These are phyloP conservation scores for Rhizophora mangle DNA, from an alignment of 345 rosid genomes.

Conservation along the genomic window DNA sequence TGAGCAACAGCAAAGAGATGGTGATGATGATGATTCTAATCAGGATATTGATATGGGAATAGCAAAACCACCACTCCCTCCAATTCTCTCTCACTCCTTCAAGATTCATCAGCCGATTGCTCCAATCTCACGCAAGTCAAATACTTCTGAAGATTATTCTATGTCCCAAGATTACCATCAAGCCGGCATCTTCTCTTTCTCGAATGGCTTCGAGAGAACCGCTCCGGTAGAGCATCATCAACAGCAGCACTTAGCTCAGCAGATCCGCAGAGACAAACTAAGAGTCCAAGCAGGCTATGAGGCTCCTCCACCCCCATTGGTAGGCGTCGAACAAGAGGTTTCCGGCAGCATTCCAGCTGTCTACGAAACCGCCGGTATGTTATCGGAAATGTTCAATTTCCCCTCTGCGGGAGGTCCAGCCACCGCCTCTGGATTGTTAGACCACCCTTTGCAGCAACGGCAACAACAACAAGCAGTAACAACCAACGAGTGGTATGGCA, in stretches of 20 bases:
- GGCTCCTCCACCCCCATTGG: constrained; percentile 42
- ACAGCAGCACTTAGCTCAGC: constrained; percentile 54
- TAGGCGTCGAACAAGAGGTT: constrained; percentile 54
- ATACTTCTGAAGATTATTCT: constrained; percentile 53
- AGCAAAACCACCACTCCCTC: constrained; percentile 42
- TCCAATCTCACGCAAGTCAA: constrained; percentile 19
- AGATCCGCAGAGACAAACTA: constrained; percentile 69
- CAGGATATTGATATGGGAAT: constrained; percentile 58
- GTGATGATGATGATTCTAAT: constrained; percentile 33
- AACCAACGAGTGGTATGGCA: constrained; percentile 48
- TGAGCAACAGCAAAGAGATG: constrained; percentile 12
- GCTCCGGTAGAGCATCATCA: constrained; percentile 29
- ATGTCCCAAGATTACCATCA: constrained; percentile 85
- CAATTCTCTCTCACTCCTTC: constrained; percentile 22
- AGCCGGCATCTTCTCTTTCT: constrained; percentile 55
- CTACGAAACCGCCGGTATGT: constrained; percentile 78
- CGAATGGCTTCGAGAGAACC: constrained; percentile 69
- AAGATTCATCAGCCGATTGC: constrained; percentile 20
- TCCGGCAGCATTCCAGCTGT: constrained; percentile 44
- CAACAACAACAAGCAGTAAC: constrained; percentile 7
- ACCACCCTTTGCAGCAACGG: constrained; percentile 25
- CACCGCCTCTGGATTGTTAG: constrained; percentile 32
- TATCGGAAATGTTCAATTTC: constrained; percentile 94
- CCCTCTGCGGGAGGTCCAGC: constrained; percentile 42
- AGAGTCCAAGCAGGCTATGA: constrained; percentile 40